Base-by-base conservation (phyloP, 257 asterid genomes). In the Solanum pinnatisectum region DNA sequence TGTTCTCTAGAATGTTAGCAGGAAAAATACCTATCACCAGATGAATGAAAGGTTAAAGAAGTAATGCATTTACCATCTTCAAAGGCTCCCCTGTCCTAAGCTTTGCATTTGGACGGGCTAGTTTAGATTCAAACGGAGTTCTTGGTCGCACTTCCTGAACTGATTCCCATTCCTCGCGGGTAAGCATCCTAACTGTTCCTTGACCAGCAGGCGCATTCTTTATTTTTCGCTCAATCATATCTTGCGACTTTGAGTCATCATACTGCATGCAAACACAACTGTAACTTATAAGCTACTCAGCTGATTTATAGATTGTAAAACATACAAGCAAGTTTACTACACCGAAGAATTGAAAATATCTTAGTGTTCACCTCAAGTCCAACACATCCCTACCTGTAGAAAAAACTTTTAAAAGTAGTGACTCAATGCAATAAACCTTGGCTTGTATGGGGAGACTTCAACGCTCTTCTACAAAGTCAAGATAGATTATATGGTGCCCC, bases 161-260 rank as follows among this genome's bases (percentile, higher is more conserved):
- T 71, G 87, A 91, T 27, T 97, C 98, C 98, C 99, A 97, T 91
- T 97, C 99, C 89, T 97, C 98, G 59, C 93, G 98, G 73, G 90
- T 86, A 72, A 97, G 96, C 98, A 97, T 96, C 93, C 99, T 93
- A 36, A 97, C 97, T 88, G 93, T 90, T 84, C 99, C 98, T 92
- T 93, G 96, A 77, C 96, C 99, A 87, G 94, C 93, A 78, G 99
- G 98, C 0, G 98, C 98, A 87, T 97, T 90, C 91, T 93, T 91
- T 90, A 96, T 94, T 90, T 94, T 95, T 63, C 91, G 86, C 90
- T 96, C 98, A 82, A 94, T 91, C 86, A 91, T 92, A 87, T 95
- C 98, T 88, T 94, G 98, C 36, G 95, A 93, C 68, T 86, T 93
- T 42, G 98, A 89, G 35, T 95, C 99, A 87, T 95, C 98, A 82